phyloP scores from a whole-genome alignment of 495 filamentous ascomycete species.

The Tuber brumale region DNA sequence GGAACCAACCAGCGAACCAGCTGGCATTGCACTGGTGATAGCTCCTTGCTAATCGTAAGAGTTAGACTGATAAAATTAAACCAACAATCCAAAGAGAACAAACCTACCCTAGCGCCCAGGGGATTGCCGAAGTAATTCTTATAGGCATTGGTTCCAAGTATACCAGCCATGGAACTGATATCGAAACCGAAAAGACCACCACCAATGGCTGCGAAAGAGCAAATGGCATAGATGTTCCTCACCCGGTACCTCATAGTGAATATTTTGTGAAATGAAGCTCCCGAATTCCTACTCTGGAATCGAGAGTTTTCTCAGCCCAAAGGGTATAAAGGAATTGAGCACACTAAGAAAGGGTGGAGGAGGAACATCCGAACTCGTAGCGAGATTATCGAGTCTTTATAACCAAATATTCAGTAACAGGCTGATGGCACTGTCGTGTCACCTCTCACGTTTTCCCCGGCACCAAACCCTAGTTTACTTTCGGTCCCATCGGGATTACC shows the following conservation, averaged over 20 bases:
- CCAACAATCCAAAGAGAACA: neutral
- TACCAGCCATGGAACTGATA: slow-evolving; percentile 64
- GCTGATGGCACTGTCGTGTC: neutral
- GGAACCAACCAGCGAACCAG: slow-evolving; percentile 67
- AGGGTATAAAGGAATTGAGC: neutral
- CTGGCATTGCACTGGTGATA: slow-evolving; percentile 65
- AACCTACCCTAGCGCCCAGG: slow-evolving; percentile 30
- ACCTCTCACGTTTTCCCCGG: neutral
- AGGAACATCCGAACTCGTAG: neutral
- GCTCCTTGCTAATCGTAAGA: slow-evolving; percentile 49
- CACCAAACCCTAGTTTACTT: neutral
- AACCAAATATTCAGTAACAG: neutral
- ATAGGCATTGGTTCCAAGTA: slow-evolving; percentile 57
- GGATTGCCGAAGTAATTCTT: slow-evolving; percentile 56
- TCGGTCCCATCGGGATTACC: neutral
- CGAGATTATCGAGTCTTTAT: neutral
- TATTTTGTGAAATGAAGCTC: neutral
- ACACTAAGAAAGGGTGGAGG: neutral
- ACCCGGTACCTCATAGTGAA: slow-evolving; percentile 41
- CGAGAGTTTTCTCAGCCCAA: neutral
- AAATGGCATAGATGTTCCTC: slow-evolving; percentile 57
- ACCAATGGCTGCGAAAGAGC: slow-evolving; percentile 60
- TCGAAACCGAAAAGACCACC: slow-evolving; percentile 61
- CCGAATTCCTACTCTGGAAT: neutral
- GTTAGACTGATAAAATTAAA: slow-evolving; percentile 2